Base-by-base conservation (phyloP, 2,329 filamentous ascomycete genomes). In the Penicillium expansum region DNA sequence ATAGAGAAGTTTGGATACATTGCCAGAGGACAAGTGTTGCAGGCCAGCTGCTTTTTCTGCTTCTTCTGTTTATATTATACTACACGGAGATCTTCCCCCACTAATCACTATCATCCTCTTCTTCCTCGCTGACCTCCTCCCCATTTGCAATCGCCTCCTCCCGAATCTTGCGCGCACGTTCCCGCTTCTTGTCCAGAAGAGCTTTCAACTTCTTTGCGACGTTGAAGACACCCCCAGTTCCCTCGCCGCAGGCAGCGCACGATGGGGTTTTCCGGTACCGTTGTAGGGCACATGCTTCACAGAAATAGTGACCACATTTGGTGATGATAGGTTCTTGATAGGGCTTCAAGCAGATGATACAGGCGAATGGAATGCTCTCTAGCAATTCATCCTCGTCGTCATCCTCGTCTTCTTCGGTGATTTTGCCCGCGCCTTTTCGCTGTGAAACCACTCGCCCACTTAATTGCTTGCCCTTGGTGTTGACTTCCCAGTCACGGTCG, bases 291-390 rank as follows among this genome's bases (percentile, higher is more conserved):
- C 94, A 99, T 1, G 83, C 81, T 73, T 97, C 90, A 71, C 94
- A 99, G 70, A 97, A 97, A 74, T 97, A 97, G 73, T 99, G 94
- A 0, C 91, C 90, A 65, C 94, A 99, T 63, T 91, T 89, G 13
- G 94, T 97, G 24, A 93, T 79, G 13, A 97, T 84, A 0, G 94
- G 93, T 56, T 84, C 82, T 67, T 86, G 88, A 75, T 96, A 97
- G 1, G 86, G 75, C 37, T 86, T 83, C 67, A 87, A 86, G 80
- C 92, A 97, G 60, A 96, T 91, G 62, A 96, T 85, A 73, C 92
- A 97, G 1, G 86, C 90, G 70, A 96, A 96, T 0, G 92, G 92
- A 22, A 96, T 96, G 67, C 87, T 89, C 70, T 92, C 87, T 49
- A 96, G 77, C 70, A 93, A 76, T 20, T 85, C 86, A 43, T 89